Percentiles rank a stretch among this genome's conserved stretches.
These are phyloP conservation scores for Pseudocohnilembus persalinus DNA, from an alignment of 169 alveolate species.

Conservation along the genomic window DNA sequence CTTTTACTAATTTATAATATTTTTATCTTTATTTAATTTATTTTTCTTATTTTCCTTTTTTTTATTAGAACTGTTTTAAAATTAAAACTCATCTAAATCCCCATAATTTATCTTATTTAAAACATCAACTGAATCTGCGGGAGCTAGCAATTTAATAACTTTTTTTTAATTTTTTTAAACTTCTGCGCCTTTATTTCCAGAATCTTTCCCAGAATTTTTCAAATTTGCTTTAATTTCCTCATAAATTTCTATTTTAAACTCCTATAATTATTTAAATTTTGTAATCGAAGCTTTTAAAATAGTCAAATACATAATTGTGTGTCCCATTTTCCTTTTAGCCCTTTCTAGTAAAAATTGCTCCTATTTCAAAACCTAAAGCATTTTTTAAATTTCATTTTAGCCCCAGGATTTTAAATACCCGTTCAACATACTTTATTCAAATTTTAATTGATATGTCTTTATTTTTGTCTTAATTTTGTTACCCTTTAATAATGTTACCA, in stretches of 20 bases:
- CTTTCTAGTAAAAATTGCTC: neutral
- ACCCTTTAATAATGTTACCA: slow-evolving; percentile 1
- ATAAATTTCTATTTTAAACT: neutral
- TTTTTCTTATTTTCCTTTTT: no score
- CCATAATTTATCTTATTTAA: no score
- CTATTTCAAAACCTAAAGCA: neutral
- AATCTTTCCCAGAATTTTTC: neutral
- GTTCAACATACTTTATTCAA: neutral
- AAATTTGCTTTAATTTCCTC: neutral
- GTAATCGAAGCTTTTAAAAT: neutral
- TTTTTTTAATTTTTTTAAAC: no score
- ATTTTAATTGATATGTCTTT: neutral
- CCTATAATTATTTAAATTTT: no score
- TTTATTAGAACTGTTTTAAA: no score
- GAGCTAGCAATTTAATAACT: no score
- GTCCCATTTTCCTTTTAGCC: neutral
- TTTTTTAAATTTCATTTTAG: neutral
- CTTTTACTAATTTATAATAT: no score
- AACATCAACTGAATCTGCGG: no score
- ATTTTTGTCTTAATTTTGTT: slow-evolving; percentile 11
- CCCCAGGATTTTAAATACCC: neutral
- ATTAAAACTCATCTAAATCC: no score
- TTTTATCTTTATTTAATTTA: no score
- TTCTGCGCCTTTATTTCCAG: no score
- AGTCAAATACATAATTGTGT: neutral